phyloP scores from a whole-genome alignment of 2,329 filamentous ascomycete genomes.

The Apiospora malaysiana region DNA sequence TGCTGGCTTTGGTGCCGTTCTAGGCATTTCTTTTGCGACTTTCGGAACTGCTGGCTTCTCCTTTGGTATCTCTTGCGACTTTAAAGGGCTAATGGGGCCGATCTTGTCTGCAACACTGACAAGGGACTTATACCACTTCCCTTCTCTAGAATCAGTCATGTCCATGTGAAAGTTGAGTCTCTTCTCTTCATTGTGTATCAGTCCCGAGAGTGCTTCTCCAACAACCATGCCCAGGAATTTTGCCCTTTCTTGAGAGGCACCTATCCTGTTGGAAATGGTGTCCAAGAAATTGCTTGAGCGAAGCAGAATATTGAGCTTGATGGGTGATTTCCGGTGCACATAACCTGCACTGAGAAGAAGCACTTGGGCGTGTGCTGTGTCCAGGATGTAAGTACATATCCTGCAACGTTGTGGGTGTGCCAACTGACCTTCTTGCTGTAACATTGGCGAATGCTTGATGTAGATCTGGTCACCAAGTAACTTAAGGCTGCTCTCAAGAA shows the following conservation, averaged over 20 bases:
- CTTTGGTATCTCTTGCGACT: conserved; percentile 29
- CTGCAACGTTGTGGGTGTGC: no score
- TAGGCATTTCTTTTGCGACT: conserved; percentile 29
- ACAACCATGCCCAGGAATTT: conserved; percentile 89
- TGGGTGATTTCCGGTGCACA: conserved; percentile 68
- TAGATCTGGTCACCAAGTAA: conserved; percentile 87
- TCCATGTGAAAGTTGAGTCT: conserved; percentile 85
- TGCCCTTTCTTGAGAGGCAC: conserved; percentile 74
- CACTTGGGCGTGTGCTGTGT: conserved; percentile 75
- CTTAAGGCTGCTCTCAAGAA: conserved; percentile 71
- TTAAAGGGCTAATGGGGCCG: conserved; percentile 62
- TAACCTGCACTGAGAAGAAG: conserved; percentile 80
- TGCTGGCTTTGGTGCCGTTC: conserved; percentile 28
- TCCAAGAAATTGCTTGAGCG: conserved; percentile 77
- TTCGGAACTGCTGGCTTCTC: conserved; percentile 38
- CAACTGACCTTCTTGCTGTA: conserved; percentile 84
- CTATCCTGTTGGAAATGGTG: conserved; percentile 83
- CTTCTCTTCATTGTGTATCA: conserved; percentile 72
- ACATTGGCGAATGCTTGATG: conserved; percentile 81
- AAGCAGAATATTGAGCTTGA: conserved; percentile 71
- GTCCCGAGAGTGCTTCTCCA: conserved; percentile 70
- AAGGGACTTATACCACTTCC: conserved; percentile 75
- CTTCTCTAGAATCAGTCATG: conserved; percentile 76
- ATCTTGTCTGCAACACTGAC: conserved; percentile 65
- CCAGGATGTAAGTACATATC: background rate